phyloP scores from a whole-genome alignment of 306 rosid species.

The Cicer cuneatum region DNA sequence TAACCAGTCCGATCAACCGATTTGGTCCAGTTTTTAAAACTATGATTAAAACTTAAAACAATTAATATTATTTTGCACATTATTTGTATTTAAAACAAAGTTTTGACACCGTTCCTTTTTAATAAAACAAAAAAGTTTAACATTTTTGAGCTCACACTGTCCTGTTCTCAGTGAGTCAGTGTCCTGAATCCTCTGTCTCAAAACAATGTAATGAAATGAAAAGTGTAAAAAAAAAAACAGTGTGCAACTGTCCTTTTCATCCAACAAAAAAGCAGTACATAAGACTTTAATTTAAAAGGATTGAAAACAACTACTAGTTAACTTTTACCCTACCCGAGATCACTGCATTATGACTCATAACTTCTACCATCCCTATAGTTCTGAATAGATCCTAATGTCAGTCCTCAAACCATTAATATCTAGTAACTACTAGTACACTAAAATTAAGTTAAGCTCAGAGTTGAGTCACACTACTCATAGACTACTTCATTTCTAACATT shows the following conservation, averaged over 20 bases:
- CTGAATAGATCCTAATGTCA: constrained; percentile 12
- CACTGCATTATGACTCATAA: neutral
- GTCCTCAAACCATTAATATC: constrained; percentile 6
- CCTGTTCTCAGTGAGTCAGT: neutral
- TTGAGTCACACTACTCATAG: neutral
- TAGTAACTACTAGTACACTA: constrained; percentile 2
- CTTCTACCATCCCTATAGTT: neutral
- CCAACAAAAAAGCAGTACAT: neutral
- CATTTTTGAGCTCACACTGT: neutral
- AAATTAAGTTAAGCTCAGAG: neutral
- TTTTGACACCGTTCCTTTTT: neutral
- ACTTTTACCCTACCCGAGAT: neutral
- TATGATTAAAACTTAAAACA: neutral
- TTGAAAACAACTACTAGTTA: constrained; percentile 9
- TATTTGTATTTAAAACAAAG: neutral
- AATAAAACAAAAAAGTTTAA: neutral
- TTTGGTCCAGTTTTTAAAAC: no score
- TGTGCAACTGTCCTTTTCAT: constrained; percentile 11
- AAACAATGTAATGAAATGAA: constrained; percentile 1
- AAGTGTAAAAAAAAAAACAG: neutral
- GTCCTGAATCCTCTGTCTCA: neutral
- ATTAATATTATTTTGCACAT: neutral
- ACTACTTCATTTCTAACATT: neutral
- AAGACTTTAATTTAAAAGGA: constrained; percentile 1
- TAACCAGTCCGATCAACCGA: no score